Evolutionary conservation across 169 alveolate species (phyloP).

Genomic region (Plasmodium berghei): DNA sequence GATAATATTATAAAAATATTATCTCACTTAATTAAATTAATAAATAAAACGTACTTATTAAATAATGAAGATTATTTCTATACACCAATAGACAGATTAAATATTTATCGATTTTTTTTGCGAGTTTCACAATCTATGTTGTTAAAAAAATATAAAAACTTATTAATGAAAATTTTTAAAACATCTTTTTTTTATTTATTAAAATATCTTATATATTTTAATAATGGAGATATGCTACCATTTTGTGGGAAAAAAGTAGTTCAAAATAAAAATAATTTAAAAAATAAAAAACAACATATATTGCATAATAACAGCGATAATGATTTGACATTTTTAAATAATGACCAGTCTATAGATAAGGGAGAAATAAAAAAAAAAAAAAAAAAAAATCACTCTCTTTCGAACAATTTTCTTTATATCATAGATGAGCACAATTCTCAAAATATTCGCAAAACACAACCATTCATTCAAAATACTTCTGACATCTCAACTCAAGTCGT

Average conservation of each 20-base stretch:
- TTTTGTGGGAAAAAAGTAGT: constrained; percentile 41
- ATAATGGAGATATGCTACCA: constrained; percentile 41
- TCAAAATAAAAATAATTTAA: constrained; percentile 20
- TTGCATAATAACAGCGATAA: no score
- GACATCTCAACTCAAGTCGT: not conserved
- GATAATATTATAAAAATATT: constrained; percentile 18
- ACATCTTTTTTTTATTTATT: constrained; percentile 54
- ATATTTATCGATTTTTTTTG: constrained; percentile 40
- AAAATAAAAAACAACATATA: not conserved
- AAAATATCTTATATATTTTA: constrained; percentile 69
- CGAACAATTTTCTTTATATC: no score
- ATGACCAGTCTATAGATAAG: no score
- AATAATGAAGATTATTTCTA: constrained; percentile 15
- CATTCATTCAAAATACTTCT: no score
- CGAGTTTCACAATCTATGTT: constrained; percentile 61
- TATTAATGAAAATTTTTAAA: constrained; percentile 17
- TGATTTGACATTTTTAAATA: no score
- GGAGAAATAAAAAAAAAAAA: no score
- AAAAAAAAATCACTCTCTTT: no score
- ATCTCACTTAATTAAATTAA: constrained; percentile 15
- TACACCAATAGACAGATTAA: constrained; percentile 63
- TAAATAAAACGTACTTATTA: constrained; percentile 18
- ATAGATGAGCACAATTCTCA: no score
- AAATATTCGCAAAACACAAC: no score
- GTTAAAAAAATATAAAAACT: constrained; percentile 28